Percentiles rank a stretch among this genome's conserved stretches.
phyloP scores from a whole-genome alignment of 495 filamentous ascomycete genomes.

The Hypoxylon perforatum region DNA sequence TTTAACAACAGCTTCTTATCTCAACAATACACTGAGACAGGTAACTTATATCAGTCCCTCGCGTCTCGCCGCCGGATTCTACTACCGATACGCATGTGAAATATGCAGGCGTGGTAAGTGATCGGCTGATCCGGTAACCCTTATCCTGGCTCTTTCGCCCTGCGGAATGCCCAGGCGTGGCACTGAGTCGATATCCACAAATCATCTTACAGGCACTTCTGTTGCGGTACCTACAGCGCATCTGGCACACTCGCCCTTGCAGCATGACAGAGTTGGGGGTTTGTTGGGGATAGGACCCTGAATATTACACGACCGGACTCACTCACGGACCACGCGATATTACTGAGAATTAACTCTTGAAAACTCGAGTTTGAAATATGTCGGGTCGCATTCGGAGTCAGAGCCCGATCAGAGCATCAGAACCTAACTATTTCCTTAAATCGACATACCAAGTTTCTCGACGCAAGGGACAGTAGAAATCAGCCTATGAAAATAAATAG shows the following conservation, averaged over 20 bases:
- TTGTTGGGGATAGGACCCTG: conserved; percentile 34
- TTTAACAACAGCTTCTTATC: neutral
- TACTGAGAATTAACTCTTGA: conserved; percentile 1
- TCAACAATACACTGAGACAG: neutral
- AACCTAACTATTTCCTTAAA: neutral
- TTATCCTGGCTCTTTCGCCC: conserved; percentile 19
- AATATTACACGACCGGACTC: conserved; percentile 19
- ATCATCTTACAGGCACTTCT: conserved; percentile 27
- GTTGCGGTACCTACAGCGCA: conserved; percentile 7
- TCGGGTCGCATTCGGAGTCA: conserved; percentile 20
- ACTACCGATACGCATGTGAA: conserved; percentile 18
- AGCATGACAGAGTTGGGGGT: conserved; percentile 22
- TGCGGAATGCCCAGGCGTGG: conserved; percentile 29
- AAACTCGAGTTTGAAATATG: conserved; percentile 1
- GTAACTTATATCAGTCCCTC: neutral
- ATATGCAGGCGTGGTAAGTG: conserved; percentile 12
- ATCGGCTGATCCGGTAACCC: conserved; percentile 38
- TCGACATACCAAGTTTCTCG: conserved; percentile 12
- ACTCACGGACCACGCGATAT: conserved; percentile 20
- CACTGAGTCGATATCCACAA: conserved; percentile 27
- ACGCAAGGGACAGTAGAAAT: conserved; percentile 11
- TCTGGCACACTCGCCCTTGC: conserved; percentile 33
- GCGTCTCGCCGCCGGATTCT: conserved; percentile 16
- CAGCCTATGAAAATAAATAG: conserved; percentile 22
- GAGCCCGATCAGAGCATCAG: conserved; percentile 11